Base-by-base conservation (phyloP, 1,284 basidiomycete genomes). In the Polyporus tsugae region DNA sequence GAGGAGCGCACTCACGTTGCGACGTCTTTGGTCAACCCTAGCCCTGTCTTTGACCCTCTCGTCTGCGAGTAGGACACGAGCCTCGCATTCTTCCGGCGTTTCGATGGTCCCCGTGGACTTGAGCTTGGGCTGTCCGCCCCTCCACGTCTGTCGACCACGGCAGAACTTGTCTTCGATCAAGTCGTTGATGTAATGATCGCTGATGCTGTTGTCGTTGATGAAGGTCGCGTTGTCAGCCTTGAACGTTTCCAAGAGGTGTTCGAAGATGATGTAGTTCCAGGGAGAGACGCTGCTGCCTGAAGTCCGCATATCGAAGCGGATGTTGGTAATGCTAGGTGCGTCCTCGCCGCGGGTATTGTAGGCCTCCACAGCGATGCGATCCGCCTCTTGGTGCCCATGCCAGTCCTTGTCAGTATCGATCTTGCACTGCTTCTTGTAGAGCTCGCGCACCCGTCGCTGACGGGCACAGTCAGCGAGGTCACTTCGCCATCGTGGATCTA, bases 51-150 rank as follows among this genome's bases (percentile, higher is more conserved):
- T 33, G 9, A 53, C 5, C 25, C 13, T 53, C 49, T 53, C 25
- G 5, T 53, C 49, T 33, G 10, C 49, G 13, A 53, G 49, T 11
- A 29, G 25, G 49, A 53, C 49, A 15, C 49, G 49, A 53, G 49
- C 25, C 25, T 53, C 29, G 49, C 49, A 53, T 29, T 53, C 49
- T 33, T 53, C 49, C 11, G 49, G 11, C 10, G 49, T 53, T 25
- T 53, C 49, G 11, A 53, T 4, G 7, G 13, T 10, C 9, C 49
- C 49, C 49, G 49, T 53, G 49, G 49, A 53, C 49, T 25, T 53
- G 49, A 53, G 49, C 49, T 53, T 53, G 49, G 49, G 49, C 29
- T 53, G 49, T 6, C 49, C 49, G 11, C 49, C 29, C 13, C 49
- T 53, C 49, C 49, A 52, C 49, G 49, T 33, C 29, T 53, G 25